Base-by-base conservation (phyloP, 345 rosid species). In the Eucalyptus pauciflora region DNA sequence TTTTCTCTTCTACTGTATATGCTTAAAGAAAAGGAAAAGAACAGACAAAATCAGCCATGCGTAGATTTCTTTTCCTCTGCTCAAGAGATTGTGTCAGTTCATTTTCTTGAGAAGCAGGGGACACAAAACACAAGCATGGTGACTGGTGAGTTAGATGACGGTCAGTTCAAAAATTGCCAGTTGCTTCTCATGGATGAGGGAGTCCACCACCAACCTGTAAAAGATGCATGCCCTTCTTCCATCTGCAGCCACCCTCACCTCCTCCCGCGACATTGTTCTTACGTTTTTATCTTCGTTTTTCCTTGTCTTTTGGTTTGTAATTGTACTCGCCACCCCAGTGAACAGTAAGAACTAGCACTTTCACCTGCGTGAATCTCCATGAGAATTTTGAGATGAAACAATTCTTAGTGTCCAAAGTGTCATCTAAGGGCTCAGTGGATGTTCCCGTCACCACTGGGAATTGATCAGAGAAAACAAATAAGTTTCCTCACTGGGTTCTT, bases 191-290 rank as follows among this genome's bases (percentile, higher is more conserved):
- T 93, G 95, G 87, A 96, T 90, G 90, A 97, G 92, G 87, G 94
- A 92, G 88, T 95, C 88, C 91, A 95, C 93, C 87, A 97, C 94
- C 90, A 93, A 90, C 95, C 94, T 97, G 91, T 96, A 94, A 89
- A 97, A 97, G 93, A 80, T 45, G 89, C 89, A 88, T 37, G 76
- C 54, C 89, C 89, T 88, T 46, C 71, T 22, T 62, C 13, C 50
- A 10, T 41, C 33, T 4, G 69, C 22, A 58, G 54, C 69, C 29
- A 56, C 62, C 27, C 62, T 56, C 62, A 24, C 29, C 29, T 56
- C 62, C 29, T 56, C 62, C 62, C 3, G 62, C 11, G 62, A 56
- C 5, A 0, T 56, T 56, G 29, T 56, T 56, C 62, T 56, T 24
- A 56, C 0, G 60, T 56, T 56, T 56, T 56, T 56, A 22, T 22